phyloP scores from a whole-genome alignment of 176 grass and related monocot genomes.

The Bolboschoenus planiculmis region DNA sequence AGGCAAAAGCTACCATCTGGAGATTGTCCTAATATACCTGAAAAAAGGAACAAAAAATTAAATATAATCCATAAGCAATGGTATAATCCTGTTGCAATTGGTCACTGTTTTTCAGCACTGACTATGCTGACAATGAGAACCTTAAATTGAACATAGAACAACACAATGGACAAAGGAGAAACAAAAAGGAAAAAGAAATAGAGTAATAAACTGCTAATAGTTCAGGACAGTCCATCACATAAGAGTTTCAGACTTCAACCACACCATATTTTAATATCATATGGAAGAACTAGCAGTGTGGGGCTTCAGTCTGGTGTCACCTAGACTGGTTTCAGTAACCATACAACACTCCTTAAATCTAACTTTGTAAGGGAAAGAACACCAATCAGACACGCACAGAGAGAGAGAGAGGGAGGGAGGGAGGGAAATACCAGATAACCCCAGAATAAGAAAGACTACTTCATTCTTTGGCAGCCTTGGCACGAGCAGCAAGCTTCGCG shows the following conservation, averaged over 20 bases:
- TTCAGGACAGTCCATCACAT: not conserved
- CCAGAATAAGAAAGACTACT: not conserved
- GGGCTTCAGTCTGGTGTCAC: not conserved
- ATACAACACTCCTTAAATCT: not conserved
- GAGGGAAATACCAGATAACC: not conserved
- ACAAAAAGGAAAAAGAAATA: not conserved
- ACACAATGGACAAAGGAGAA: not conserved
- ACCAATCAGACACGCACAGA: not conserved
- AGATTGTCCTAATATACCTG: not conserved
- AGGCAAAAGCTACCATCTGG: not conserved
- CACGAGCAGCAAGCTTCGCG: conserved; percentile 44
- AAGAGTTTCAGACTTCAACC: not conserved
- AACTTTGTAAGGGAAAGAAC: not conserved
- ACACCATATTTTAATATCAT: not conserved
- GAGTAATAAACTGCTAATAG: not conserved
- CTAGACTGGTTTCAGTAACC: not conserved
- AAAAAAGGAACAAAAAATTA: not conserved
- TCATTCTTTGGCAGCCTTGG: conserved; percentile 43
- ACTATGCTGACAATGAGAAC: not conserved
- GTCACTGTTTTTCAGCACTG: not conserved
- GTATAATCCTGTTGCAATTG: not conserved
- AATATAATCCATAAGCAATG: not conserved
- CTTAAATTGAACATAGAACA: not conserved
- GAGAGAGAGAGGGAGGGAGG: not conserved
- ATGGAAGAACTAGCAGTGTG: not conserved